These are phyloP conservation scores for Phytopythium cucurbitacearum DNA, from an alignment of 352 stramenopile genomes.

Conservation along the genomic window DNA sequence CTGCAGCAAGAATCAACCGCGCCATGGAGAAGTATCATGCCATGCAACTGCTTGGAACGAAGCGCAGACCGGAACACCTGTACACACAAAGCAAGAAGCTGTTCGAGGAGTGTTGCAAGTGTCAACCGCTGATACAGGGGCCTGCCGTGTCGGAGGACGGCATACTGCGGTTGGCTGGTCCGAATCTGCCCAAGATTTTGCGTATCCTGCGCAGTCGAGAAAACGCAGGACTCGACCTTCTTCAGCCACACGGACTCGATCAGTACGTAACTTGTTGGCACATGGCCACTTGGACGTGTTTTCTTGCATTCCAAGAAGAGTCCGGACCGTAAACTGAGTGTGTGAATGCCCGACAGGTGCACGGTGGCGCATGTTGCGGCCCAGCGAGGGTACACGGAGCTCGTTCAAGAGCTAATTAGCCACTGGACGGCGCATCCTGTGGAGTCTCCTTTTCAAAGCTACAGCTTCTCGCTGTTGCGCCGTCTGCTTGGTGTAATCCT, in stretches of 20 bases:
- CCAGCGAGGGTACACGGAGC: constrained; percentile 68
- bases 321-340: not conserved
- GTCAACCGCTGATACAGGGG: constrained; percentile 44
- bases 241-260: constrained; percentile 56
- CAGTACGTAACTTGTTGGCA: constrained; percentile 26
- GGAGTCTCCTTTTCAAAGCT: constrained; percentile 59
- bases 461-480: constrained; percentile 50
- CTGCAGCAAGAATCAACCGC: constrained; percentile 41
- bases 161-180: constrained; percentile 54
- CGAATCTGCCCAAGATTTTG: constrained; percentile 61
- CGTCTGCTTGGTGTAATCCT: constrained; percentile 43
- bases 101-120: constrained; percentile 77
- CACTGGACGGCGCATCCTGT: constrained; percentile 59
- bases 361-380: constrained; percentile 54
- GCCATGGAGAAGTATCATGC: constrained; percentile 56
- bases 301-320: not conserved
- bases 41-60: constrained; percentile 39
- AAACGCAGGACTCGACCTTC: constrained; percentile 51
- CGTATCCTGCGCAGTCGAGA: constrained; percentile 51
- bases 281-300: not conserved
- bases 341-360: constrained; percentile 19
- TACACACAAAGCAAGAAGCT: constrained; percentile 58
- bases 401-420: constrained; percentile 49
- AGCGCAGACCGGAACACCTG: constrained; percentile 38
- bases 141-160: constrained; percentile 50